These are phyloP conservation scores for Serendipita sp. DNA, from an alignment of 768 basidiomycete genomes.

Conservation along the genomic window DNA sequence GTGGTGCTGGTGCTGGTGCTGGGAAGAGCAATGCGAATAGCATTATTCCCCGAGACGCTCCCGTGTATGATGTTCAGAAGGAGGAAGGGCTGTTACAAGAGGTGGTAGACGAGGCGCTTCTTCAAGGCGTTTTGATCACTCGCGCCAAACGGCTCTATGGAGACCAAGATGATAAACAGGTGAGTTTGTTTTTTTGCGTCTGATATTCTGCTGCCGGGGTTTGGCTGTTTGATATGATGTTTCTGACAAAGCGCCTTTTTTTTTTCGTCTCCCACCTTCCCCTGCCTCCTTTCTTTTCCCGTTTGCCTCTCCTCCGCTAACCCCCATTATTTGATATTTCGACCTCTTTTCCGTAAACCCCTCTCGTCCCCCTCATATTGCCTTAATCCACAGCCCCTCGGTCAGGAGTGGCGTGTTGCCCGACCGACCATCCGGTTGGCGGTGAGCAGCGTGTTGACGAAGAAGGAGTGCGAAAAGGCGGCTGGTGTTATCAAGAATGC, in stretches of 20 bases:
- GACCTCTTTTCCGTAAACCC: background rate
- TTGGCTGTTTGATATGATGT: too few species aligned
- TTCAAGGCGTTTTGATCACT: conserved; percentile 73
- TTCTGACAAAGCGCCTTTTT: too few species aligned
- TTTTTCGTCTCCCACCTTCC: too few species aligned
- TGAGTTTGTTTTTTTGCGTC: background rate
- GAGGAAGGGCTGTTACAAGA: conserved; percentile 82
- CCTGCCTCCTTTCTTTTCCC: too few species aligned
- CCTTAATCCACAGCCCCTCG: conserved; percentile 20
- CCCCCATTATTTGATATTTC: background rate
- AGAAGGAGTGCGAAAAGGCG: conserved; percentile 88
- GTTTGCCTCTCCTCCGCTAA: too few species aligned
- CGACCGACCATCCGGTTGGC: conserved; percentile 77
- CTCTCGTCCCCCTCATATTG: too few species aligned
- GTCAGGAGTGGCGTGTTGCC: conserved; percentile 70
- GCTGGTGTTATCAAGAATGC: conserved; percentile 33
- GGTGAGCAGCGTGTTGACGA: conserved; percentile 57
- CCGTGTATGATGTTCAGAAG: conserved; percentile 20
- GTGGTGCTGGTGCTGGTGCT: background rate
- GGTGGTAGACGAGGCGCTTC: conserved; percentile 72
- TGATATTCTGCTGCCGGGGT: too few species aligned
- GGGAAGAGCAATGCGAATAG: conserved; percentile 13
- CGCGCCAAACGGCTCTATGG: conserved; percentile 51
- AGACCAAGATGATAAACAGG: background rate
- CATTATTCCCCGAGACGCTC: conserved; percentile 17